Evolutionary conservation across 164 flowering plant genomes (phyloP), one percentile per base, ranked within the genome.

Genomic region (Echeveria elegans): DNA sequence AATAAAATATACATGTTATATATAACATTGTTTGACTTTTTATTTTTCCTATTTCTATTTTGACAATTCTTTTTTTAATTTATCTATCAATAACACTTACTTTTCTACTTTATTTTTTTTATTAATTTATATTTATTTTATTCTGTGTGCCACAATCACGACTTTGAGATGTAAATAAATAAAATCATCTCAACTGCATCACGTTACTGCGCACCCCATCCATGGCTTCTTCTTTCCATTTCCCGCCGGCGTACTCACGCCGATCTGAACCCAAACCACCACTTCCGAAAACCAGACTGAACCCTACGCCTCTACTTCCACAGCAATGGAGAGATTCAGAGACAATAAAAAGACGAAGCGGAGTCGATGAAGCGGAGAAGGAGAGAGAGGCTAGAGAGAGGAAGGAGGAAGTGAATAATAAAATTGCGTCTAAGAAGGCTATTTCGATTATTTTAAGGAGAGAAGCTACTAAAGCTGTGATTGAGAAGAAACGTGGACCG

Each of bases 391-490:
- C 24, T 0, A 68, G 62, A 47, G 92, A 87, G 80, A 87, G 88
- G 70, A 88, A 72, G 72, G 95, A 85, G 72, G 90, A 84, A 66
- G 83, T 78, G 70, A 89, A 89, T 80, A 72, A 76, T 56, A 94
- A 90, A 75, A 82, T 89, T 6, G 98, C 96, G 3, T 88, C 96
- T 1, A 71, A 78, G 77, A 94, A 94, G 72, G 98, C 98, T 0
- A 82, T 94, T 15, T 94, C 97, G 14, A 71, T 94, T 18, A 86
- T 91, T 31, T 78, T 90, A 15, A 68, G 96, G 16, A 74, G 97
- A 73, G 98, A 94, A 59, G 95, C 97, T 4, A 88, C 96, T 0
- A 90, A 88, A 68, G 97, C 91, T 5, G 76, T 89, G 1, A 85
- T 91, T 23, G 98, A 94, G 82, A 94, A 85, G 82, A 87, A 90